A percentile compares a stretch with the other conserved stretches of the same genome.
Evolutionary conservation across 495 filamentous ascomycete genomes (phyloP).

Genomic region (Aspergillus coremiiformis): DNA sequence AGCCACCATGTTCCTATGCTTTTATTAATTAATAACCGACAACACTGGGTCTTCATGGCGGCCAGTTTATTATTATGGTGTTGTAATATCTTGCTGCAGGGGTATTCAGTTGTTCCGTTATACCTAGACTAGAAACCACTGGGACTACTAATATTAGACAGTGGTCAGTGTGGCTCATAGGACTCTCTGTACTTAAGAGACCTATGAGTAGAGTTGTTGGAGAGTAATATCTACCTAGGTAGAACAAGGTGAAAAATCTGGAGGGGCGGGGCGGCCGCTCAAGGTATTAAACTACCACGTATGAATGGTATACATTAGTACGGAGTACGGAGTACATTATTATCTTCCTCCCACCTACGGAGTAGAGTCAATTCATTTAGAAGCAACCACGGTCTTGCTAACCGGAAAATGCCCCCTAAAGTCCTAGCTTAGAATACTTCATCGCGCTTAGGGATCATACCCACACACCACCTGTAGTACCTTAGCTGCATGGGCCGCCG

Average conservation of each 20-base stretch:
- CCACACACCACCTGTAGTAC: slow-evolving; percentile 9
- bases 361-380: background rate
- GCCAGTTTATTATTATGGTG: background rate
- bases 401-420: slow-evolving; percentile 1
- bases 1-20: background rate
- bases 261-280: background rate
- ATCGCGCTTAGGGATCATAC: slow-evolving; percentile 11
- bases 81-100: background rate
- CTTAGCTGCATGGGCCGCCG: slow-evolving; percentile 25
- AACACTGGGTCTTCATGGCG: background rate
- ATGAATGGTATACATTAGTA: too few species aligned
- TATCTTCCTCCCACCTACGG: background rate
- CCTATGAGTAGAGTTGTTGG: background rate
- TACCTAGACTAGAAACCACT: background rate
- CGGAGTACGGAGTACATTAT: background rate
- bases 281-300: too few species aligned
- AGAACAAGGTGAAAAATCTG: background rate
- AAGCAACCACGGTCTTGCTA: background rate
- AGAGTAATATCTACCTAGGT: too few species aligned
- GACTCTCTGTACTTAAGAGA: too few species aligned
- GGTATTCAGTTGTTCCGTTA: background rate
- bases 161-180: too few species aligned
- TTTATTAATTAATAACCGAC: background rate
- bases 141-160: background rate
- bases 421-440: slow-evolving; percentile 7